Percentiles rank a stretch among this genome's conserved stretches.
phyloP scores from a whole-genome alignment of 768 basidiomycete species.

The Rhodotorula diobovata region DNA sequence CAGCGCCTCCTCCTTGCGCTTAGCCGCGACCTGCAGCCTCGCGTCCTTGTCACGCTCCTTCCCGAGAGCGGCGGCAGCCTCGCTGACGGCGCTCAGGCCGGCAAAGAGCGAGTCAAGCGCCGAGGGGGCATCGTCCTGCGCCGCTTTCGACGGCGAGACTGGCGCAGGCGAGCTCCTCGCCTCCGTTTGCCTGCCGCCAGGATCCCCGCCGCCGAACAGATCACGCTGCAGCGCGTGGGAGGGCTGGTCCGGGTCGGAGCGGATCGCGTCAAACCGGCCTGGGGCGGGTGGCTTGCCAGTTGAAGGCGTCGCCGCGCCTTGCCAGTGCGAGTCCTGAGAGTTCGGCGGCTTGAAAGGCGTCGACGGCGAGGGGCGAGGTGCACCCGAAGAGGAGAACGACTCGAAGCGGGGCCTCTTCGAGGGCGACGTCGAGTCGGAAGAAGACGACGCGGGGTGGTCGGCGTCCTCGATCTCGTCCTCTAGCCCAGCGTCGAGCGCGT shows the following conservation, averaged over 20 bases:
- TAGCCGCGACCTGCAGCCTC: slow-evolving; percentile 12
- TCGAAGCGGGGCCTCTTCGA: slow-evolving; percentile 7
- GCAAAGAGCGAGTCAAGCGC: not conserved
- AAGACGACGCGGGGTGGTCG: slow-evolving; percentile 2
- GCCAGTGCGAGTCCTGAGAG: not conserved
- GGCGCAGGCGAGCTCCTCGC: not conserved
- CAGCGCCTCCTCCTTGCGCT: slow-evolving; percentile 22
- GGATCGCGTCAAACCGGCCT: slow-evolving; percentile 16
- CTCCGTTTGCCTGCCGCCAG: not conserved
- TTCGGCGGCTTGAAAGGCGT: not conserved
- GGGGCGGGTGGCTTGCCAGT: not conserved
- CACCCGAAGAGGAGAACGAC: not conserved
- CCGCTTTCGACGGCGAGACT: not conserved
- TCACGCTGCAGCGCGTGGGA: slow-evolving; percentile 20
- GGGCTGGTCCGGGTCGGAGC: slow-evolving; percentile 21
- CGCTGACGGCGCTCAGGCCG: not conserved
- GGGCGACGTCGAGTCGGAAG: not conserved
- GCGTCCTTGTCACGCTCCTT: slow-evolving; percentile 16
- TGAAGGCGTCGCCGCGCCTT: not conserved
- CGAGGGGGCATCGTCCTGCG: not conserved
- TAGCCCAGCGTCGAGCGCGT: not conserved
- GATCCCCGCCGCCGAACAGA: slow-evolving; percentile 3
- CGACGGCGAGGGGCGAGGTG: no score
- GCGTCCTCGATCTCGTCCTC: slow-evolving; percentile 23
- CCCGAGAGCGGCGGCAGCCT: not conserved